phyloP scores from a whole-genome alignment of 2,329 filamentous ascomycete species.

The Penicillium crustosum region DNA sequence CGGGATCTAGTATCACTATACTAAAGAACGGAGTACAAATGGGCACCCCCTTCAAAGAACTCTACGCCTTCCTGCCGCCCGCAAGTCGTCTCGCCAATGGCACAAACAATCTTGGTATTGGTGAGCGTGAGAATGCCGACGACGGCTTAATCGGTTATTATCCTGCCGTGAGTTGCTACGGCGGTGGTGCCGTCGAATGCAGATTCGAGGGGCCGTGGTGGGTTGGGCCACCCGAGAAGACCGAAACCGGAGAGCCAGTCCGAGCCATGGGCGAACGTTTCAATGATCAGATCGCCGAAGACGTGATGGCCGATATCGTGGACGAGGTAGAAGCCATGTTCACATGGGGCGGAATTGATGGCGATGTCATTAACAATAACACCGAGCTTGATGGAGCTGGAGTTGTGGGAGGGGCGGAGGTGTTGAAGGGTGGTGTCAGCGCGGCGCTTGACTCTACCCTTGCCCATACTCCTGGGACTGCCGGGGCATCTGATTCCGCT shows the following conservation, averaged over 20 bases:
- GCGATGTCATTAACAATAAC: conserved; percentile 32
- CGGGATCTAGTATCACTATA: conserved; percentile 79
- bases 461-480: conserved; percentile 17
- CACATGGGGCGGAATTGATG: conserved; percentile 57
- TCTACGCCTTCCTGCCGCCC: conserved; percentile 87
- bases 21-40: conserved; percentile 90
- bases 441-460: conserved; percentile 31
- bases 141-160: conserved; percentile 96
- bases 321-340: conserved; percentile 79
- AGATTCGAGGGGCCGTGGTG: conserved; percentile 96
- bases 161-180: conserved; percentile 87
- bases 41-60: conserved; percentile 82
- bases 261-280: conserved; percentile 75
- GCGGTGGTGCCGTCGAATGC: conserved; percentile 84
- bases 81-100: conserved; percentile 61
- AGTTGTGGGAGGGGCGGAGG: conserved; percentile 34
- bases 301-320: conserved; percentile 86
- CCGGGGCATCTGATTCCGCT: conserved; percentile 20
- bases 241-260: conserved; percentile 45
- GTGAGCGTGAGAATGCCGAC: conserved; percentile 82
- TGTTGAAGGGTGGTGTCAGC: conserved; percentile 34
- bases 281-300: conserved; percentile 90
- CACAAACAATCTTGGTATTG: conserved; percentile 52
- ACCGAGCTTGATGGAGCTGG: conserved; percentile 26
- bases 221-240: conserved; percentile 68